Conservation (phyloP, 208 protist genomes). For the Balamuthia mandrillaris region DNA sequence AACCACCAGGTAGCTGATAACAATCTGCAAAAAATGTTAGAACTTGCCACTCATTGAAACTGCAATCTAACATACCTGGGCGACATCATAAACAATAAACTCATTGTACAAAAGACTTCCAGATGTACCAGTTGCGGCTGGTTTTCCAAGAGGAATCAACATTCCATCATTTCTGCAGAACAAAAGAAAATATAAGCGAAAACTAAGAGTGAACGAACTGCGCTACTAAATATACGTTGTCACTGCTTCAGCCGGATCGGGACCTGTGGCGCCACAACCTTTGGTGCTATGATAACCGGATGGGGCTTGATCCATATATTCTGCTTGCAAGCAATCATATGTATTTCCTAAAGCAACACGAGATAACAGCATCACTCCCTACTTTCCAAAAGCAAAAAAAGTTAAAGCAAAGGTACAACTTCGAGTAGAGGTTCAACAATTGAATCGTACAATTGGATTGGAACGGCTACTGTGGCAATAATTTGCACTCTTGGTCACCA, state of each 20-base stretch:
- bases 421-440: too few relatives aligned
- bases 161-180: background rate
- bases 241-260: background rate
- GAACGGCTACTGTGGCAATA: constrained; percentile 36
- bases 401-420: too few relatives aligned
- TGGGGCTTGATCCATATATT: constrained; percentile 44
- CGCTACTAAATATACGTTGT: background rate
- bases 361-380: too few relatives aligned
- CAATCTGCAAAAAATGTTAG: too few relatives aligned
- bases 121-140: background rate
- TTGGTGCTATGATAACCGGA: constrained; percentile 30
- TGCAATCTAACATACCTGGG: too few relatives aligned
- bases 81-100: constrained; percentile 64
- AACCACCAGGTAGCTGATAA: too few relatives aligned
- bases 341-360: constrained; percentile 47
- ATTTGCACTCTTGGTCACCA: constrained; percentile 45
- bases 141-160: constrained; percentile 40
- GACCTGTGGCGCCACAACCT: constrained; percentile 28
- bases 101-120: constrained; percentile 56
- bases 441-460: constrained; percentile 1
- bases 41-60: too few relatives aligned
- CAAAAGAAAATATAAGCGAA: background rate
- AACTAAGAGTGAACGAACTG: background rate
- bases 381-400: too few relatives aligned
- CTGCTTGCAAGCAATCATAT: constrained; percentile 33